Evolutionary conservation across 352 stramenopile species (phyloP), one percentile per base, ranked within the genome.

Genomic region (Globisporangium lucens): DNA sequence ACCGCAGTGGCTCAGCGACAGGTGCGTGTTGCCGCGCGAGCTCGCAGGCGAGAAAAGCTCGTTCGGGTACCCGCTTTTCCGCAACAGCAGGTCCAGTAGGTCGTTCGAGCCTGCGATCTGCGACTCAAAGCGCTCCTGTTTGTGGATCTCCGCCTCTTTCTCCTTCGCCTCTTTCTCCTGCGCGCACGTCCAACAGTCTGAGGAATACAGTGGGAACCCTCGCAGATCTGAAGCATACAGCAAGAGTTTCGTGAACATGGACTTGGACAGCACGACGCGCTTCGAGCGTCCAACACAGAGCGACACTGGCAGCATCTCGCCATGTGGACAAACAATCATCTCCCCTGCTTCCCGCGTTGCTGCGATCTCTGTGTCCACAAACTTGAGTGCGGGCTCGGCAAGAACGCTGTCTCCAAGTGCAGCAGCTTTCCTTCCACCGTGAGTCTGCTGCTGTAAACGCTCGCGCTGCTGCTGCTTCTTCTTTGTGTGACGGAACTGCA

Each of bases 1-100:
- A 10, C 70, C 65, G 29, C 70, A 70, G 47, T 79, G 77, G 15
- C 65, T 63, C 8, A 92, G 49, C 3, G 83, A 87, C 33, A 93
- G 69, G 68, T 89, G 83, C 52, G 83, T 86, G 24, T 80, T 75
- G 52, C 75, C 70, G 1, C 70, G 73, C 0, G 75, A 71, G 56
- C 73, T 76, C 24, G 78, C 56, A 0, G 89, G 86, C 8, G 87
- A 93, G 60, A 96, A 96, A 5, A 96, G 74, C 17, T 86, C 77
- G 51, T 87, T 91, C 10, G 89, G 88, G 61, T 84, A 94, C 9
- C 85, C 85, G 33, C 78, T 86, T 43, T 96, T 96, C 29, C 88
- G 84, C 65, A 91, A 69, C 43, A 94, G 55, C 13, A 96, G 70
- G 56, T 94, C 83, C 41, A 90, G 59, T 27, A 96, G 76, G 7